phyloP scores from a whole-genome alignment of 2,329 filamentous ascomycete species.

The Xylariaceae sp. region DNA sequence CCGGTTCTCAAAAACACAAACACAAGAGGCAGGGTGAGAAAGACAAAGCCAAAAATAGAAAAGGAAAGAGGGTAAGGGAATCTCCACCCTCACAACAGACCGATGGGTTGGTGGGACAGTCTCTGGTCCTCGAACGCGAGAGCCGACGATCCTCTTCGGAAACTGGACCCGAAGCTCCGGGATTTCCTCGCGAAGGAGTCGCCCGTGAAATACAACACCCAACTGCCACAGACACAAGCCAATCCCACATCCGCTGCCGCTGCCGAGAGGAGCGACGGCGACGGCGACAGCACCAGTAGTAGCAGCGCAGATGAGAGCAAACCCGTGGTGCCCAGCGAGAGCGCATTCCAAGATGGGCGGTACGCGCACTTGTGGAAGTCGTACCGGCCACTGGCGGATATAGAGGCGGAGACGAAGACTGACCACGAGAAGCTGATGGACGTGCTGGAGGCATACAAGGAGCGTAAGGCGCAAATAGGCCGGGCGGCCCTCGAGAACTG shows the following conservation, averaged over 20 bases:
- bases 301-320: neutral
- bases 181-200: conserved; percentile 82
- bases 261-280: neutral
- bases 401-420: conserved; percentile 63
- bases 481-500: conserved; percentile 89
- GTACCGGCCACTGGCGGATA: conserved; percentile 66
- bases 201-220: conserved; percentile 57
- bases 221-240: neutral
- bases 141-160: conserved; percentile 59
- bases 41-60: neutral
- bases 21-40: neutral
- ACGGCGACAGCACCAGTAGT: conserved; percentile 7
- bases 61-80: neutral
- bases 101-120: conserved; percentile 55
- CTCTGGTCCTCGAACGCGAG: conserved; percentile 45
- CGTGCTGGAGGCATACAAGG: conserved; percentile 78
- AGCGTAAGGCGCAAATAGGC: conserved; percentile 71
- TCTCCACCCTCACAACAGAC: neutral
- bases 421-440: conserved; percentile 76
- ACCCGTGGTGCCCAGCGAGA: conserved; percentile 42
- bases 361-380: conserved; percentile 88
- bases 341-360: conserved; percentile 54
- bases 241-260: neutral
- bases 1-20: neutral
- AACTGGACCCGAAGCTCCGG: conserved; percentile 76